A percentile compares a stretch with the other conserved stretches of the same genome.
Evolutionary conservation across 2,329 filamentous ascomycete species (phyloP).

Genomic region (Penicillium sp.): DNA sequence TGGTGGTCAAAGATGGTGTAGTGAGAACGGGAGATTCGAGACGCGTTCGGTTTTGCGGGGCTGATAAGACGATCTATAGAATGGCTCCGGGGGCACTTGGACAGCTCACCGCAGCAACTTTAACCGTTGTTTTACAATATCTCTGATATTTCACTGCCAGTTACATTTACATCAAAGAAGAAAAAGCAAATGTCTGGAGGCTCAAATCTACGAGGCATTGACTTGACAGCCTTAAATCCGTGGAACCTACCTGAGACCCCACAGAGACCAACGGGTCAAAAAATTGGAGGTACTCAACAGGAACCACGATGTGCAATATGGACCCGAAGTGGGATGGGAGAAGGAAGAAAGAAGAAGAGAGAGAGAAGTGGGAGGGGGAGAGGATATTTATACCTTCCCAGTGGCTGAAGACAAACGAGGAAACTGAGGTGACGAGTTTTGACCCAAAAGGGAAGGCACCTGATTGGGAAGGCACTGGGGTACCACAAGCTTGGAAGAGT

Average conservation of each 20-base stretch:
- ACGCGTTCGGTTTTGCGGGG: conserved; percentile 8
- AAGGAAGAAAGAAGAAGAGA: not conserved
- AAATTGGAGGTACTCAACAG: too few relatives aligned
- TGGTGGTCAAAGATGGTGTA: not conserved
- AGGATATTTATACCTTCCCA: not conserved
- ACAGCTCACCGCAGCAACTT: too few relatives aligned
- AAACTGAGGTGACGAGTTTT: too few relatives aligned
- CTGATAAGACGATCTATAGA: conserved; percentile 7
- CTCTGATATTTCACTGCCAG: not conserved
- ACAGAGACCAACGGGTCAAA: not conserved
- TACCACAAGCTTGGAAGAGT: too few relatives aligned
- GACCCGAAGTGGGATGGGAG: not conserved
- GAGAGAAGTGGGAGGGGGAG: not conserved
- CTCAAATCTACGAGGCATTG: too few relatives aligned
- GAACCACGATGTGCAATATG: too few relatives aligned
- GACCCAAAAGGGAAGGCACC: too few relatives aligned
- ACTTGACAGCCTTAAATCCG: too few relatives aligned
- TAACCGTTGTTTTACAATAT: not conserved
- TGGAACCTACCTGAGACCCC: not conserved
- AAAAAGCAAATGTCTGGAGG: too few relatives aligned
- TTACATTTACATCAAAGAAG: not conserved
- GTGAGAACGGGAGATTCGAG: not conserved
- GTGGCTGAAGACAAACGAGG: not conserved
- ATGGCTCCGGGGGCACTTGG: not conserved
- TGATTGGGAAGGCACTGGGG: too few relatives aligned